Evolutionary conservation across 441 rosid species (phyloP).

Genomic region (Adansonia rubrostipa): DNA sequence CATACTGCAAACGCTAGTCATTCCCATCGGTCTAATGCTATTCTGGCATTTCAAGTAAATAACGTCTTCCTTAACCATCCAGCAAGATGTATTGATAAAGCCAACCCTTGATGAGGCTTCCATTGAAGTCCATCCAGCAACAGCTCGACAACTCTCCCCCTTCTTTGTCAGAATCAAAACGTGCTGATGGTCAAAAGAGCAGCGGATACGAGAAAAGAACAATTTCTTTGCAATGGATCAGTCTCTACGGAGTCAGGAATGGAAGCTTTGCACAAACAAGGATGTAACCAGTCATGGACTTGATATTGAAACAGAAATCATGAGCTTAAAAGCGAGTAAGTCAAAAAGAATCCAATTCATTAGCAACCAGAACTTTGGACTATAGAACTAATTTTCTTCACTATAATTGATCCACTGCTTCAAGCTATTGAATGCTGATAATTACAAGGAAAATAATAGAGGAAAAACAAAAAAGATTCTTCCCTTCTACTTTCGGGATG

Average conservation of each 20-base stretch:
- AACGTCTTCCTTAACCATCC: slow-evolving; percentile 9
- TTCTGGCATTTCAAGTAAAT: neutral
- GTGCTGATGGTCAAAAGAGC: slow-evolving; percentile 35
- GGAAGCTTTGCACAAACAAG: slow-evolving; percentile 47
- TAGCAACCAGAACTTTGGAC: neutral
- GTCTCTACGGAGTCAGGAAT: slow-evolving; percentile 62
- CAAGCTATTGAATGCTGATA: neutral
- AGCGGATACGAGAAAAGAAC: slow-evolving; percentile 48
- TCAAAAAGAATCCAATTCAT: neutral
- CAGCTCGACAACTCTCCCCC: slow-evolving; percentile 2
- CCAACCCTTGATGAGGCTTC: slow-evolving; percentile 13
- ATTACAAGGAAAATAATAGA: neutral
- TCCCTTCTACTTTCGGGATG: slow-evolving; percentile 88
- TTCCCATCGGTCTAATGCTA: neutral
- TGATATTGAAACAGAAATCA: neutral
- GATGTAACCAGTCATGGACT: neutral
- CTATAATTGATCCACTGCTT: neutral
- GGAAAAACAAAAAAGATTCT: neutral
- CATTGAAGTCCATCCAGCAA: slow-evolving; percentile 13
- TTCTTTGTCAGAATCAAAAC: neutral
- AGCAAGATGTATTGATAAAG: slow-evolving; percentile 8
- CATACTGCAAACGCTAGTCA: neutral
- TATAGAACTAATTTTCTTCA: neutral
- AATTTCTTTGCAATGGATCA: slow-evolving; percentile 60
- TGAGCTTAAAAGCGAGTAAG: neutral